Evolutionary conservation across 352 stramenopile genomes (phyloP), one percentile per base, ranked within the genome.

Genomic region (Phytopythium montanum): DNA sequence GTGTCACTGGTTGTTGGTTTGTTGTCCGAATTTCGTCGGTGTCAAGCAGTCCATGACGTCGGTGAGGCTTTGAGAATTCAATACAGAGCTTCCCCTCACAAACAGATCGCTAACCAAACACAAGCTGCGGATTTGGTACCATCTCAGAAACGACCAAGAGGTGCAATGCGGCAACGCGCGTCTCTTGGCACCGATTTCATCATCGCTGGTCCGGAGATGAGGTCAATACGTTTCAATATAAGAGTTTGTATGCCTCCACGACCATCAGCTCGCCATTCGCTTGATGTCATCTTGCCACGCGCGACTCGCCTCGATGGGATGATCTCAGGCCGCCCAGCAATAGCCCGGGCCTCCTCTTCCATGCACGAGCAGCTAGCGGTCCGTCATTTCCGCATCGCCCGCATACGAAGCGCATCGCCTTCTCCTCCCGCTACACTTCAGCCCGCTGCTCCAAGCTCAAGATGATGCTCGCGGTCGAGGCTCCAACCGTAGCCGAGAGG

Each of bases 371-470:
- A n/a, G 9, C 18, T 39, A 12, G 29, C 5, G 50, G 8, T 21
- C 50, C 5, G 31, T 18, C 51, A 56, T 56, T 56, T 56, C 51
- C 33, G n/a, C 33, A 56, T 56, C 50, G 29, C 28, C 50, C 50
- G 50, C 29, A 9, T 56, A 5, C n/a, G 31, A n/a, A 45, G 33
- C 51, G 51, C 51, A 56, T 41, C 51, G 28, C 13, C n/a, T 10
- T 3, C 29, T 25, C 18, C 48, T 53, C 29, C 14, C 28, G 19
- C 33, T 18, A 21, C 19, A 53, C 12, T 41, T 12, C 6, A 28
- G 4, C 13, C 38, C 25, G 12, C 16, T 2, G 9, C 23, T n/a
- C 23, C 12, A 14, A 8, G 9, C 25, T 34, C 5, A 34, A 52
- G 45, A 58, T 58, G 53, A 48, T 46, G 23, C 53, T 9, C 36